phyloP scores from a whole-genome alignment of 495 filamentous ascomycete species.

The Evernia prunastri region DNA sequence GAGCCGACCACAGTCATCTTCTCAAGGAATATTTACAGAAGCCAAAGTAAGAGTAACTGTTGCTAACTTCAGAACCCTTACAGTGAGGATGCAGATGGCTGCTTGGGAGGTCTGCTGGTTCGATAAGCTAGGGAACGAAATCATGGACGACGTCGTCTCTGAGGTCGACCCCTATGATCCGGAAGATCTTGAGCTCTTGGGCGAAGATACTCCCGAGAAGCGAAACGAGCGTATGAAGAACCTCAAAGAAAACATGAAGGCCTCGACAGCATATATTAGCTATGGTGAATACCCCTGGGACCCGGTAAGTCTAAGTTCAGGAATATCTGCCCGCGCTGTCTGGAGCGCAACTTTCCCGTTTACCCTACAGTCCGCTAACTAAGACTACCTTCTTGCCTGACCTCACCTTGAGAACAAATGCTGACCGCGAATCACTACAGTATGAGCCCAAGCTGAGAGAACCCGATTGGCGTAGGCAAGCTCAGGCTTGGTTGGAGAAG shows the following conservation, averaged over 20 bases:
- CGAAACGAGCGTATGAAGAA: background rate
- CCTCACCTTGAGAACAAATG: background rate
- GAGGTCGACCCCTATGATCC: background rate
- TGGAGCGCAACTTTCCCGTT: background rate
- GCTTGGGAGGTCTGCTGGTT: background rate
- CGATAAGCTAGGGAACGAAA: conserved; percentile 2
- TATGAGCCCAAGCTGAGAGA: background rate
- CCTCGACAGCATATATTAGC: background rate
- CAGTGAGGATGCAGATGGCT: background rate
- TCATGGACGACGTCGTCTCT: background rate
- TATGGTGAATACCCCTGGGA: background rate
- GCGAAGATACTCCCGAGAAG: background rate
- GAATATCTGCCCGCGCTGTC: background rate
- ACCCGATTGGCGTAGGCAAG: background rate
- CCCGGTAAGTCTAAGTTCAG: background rate
- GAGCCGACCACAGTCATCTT: no score
- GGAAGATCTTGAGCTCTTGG: background rate
- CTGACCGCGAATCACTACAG: background rate
- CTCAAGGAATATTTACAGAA: no score
- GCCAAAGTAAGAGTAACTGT: no score
- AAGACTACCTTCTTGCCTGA: background rate
- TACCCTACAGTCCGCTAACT: background rate
- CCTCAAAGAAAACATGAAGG: background rate
- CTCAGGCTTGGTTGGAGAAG: background rate
- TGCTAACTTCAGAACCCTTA: background rate